These are phyloP conservation scores for Discostella stelligera DNA, from an alignment of 352 stramenopile genomes.

Conservation along the genomic window DNA sequence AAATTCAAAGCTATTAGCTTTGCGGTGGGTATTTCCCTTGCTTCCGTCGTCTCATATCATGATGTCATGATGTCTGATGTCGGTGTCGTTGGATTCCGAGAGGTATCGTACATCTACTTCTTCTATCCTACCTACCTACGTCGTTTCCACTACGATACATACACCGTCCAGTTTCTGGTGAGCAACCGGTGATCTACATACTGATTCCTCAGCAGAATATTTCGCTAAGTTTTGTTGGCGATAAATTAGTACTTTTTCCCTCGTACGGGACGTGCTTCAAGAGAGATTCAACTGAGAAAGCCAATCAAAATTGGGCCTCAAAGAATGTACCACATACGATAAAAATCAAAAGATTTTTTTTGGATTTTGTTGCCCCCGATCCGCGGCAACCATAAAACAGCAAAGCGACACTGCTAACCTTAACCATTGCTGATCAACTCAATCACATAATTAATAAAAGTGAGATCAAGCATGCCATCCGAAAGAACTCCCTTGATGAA, in stretches of 20 bases:
- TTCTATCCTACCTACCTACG: no score
- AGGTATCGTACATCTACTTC: no score
- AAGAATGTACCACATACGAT: no score
- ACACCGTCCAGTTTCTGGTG: no score
- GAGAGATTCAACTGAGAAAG: neutral
- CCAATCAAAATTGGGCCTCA: neutral
- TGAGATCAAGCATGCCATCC: slow-evolving; percentile 33
- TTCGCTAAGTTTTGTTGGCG: neutral
- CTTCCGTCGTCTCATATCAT: neutral
- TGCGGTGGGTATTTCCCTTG: neutral
- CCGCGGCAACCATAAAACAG: neutral
- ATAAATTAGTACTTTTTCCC: neutral
- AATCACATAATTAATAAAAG: no score
- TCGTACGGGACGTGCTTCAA: neutral
- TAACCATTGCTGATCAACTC: no score
- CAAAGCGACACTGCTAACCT: neutral
- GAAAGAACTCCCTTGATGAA: slow-evolving; percentile 41
- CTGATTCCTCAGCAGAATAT: neutral
- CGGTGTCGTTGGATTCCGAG: neutral
- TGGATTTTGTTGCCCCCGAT: neutral
- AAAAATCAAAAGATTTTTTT: neutral
- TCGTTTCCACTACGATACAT: neutral
- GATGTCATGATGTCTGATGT: no score
- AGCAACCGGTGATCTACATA: no score
- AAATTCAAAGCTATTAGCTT: slow-evolving; percentile 13